Evolutionary conservation across 2,329 filamentous ascomycete genomes (phyloP).

Genomic region (Phaeosphaeria sp.): DNA sequence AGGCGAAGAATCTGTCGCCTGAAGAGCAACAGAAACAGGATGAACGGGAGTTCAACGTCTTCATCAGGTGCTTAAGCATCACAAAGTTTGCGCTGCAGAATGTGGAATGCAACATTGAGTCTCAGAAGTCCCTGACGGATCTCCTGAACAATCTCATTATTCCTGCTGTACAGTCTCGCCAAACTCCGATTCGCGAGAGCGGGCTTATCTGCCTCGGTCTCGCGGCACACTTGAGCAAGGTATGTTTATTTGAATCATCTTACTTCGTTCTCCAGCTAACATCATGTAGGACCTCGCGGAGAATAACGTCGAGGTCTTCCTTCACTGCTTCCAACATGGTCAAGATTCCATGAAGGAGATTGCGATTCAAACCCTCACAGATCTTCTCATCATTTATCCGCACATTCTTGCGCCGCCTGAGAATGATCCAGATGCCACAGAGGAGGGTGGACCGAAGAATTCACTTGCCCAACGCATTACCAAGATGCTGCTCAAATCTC

Average conservation of each 20-base stretch:
- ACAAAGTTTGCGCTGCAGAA: slow-evolving; percentile 98
- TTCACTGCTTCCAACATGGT: slow-evolving; percentile 94
- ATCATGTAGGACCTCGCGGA: slow-evolving; percentile 74
- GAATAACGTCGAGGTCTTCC: slow-evolving; percentile 90
- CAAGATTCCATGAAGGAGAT: slow-evolving; percentile 89
- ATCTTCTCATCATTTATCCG: slow-evolving; percentile 90
- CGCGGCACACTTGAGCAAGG: slow-evolving; percentile 87
- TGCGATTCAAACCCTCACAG: slow-evolving; percentile 87
- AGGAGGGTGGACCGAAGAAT: slow-evolving; percentile 45
- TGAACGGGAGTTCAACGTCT: slow-evolving; percentile 90
- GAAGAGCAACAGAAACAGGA: slow-evolving; percentile 72
- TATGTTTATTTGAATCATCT: slow-evolving; percentile 39
- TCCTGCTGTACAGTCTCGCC: slow-evolving; percentile 90
- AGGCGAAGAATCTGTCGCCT: slow-evolving; percentile 50
- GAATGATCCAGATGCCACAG: slow-evolving; percentile 45
- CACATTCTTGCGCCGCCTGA: slow-evolving; percentile 72
- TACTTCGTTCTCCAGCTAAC: slow-evolving; percentile 5
- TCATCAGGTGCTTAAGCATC: slow-evolving; percentile 97
- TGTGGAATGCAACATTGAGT: slow-evolving; percentile 83
- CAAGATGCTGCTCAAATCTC: slow-evolving; percentile 84
- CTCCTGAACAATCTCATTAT: slow-evolving; percentile 98
- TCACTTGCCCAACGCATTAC: slow-evolving; percentile 68
- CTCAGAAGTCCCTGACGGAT: slow-evolving; percentile 90
- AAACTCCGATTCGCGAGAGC: slow-evolving; percentile 89
- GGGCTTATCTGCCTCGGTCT: slow-evolving; percentile 89